phyloP scores from a whole-genome alignment of 1,139 yeast genomes.

The Lodderomyces pseudojiufengensis region DNA sequence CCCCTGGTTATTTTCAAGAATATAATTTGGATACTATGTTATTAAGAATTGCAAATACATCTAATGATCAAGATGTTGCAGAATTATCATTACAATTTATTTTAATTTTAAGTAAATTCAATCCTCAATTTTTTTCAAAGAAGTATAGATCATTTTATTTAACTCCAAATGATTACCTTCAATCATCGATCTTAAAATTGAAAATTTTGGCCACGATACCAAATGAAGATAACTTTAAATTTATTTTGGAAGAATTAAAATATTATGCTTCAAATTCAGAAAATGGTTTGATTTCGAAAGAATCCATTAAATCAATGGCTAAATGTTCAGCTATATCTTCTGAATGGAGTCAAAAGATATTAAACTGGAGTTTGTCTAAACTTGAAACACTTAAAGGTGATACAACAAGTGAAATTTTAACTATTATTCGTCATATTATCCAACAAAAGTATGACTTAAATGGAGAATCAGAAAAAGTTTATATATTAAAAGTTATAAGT shows the following conservation, averaged over 20 bases:
- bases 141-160: slow-evolving; percentile 53
- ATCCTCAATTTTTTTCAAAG: slow-evolving; percentile 45
- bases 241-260: slow-evolving; percentile 64
- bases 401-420: slow-evolving; percentile 56
- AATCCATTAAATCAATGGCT: slow-evolving; percentile 59
- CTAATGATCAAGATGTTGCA: slow-evolving; percentile 30
- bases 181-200: slow-evolving; percentile 55
- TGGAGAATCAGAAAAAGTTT: slow-evolving; percentile 22
- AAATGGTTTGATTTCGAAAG: slow-evolving; percentile 37
- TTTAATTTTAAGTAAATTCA: slow-evolving; percentile 29
- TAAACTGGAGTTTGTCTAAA: slow-evolving; percentile 42
- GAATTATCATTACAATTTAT: slow-evolving; percentile 41
- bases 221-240: slow-evolving; percentile 47
- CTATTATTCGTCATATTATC: slow-evolving; percentile 67
- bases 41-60: slow-evolving; percentile 34
- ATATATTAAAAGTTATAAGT: slow-evolving; percentile 32
- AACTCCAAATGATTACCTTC: slow-evolving; percentile 51
- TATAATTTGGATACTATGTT: slow-evolving; percentile 50
- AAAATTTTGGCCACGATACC: slow-evolving; percentile 59
- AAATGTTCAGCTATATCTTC: slow-evolving; percentile 41
- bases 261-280: slow-evolving; percentile 50
- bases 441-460: slow-evolving; percentile 45
- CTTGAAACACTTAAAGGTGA: slow-evolving; percentile 26
- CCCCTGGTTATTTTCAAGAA: slow-evolving; percentile 47
- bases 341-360: slow-evolving; percentile 33